Base-by-base conservation (phyloP, 352 stramenopile genomes). In the Pythium volutum region DNA sequence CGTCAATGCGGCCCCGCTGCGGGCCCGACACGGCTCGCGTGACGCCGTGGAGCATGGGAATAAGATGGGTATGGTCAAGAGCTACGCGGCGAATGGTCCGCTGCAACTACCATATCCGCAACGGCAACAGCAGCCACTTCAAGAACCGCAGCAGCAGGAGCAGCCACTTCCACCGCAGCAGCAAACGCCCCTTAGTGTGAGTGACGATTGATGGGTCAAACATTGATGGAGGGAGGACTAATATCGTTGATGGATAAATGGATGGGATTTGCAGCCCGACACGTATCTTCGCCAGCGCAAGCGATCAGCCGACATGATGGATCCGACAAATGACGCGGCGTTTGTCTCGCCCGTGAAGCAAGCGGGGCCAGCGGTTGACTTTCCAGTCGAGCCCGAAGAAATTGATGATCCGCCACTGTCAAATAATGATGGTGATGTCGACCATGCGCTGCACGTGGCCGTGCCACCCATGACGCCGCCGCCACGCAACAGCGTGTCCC, bases 241-340 rank as follows among this genome's bases (percentile, higher is more conserved):
- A n/a, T 45, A 1, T 23, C 38, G 42, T 16, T 27, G 18, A 27
- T 25, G n/a, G 15, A 48, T 14, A 23, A 14, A 7, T 12, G 14
- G 12, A 38, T 38, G 26, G 34, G 46, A 27, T 33, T 15, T 43
- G 23, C 18, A 67, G 60, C 60, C 51, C 10, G 60, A 62, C 27
- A n/a, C 60, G 46, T 52, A 20, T 34, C 34, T 59, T 27, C 47
- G 52, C 18, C 61, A 68, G 54, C 61, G 61, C 53, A 68, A 68
- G 48, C 61, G 61, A n/a, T 68, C 61, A 0, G 61, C 61, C 2
- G 61, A 68, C 43, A 63, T 68, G 61, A 68, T 68, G 61, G 61
- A 68, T 18, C 52, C 54, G 10, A 11, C 31, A 15, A 34, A 41
- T 8, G 55, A 54, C 4, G 10, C 22, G 6, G 10, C 45, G 20